Evolutionary conservation across 768 basidiomycete genomes (phyloP).

Genomic region (Leucocoprinus sp.): DNA sequence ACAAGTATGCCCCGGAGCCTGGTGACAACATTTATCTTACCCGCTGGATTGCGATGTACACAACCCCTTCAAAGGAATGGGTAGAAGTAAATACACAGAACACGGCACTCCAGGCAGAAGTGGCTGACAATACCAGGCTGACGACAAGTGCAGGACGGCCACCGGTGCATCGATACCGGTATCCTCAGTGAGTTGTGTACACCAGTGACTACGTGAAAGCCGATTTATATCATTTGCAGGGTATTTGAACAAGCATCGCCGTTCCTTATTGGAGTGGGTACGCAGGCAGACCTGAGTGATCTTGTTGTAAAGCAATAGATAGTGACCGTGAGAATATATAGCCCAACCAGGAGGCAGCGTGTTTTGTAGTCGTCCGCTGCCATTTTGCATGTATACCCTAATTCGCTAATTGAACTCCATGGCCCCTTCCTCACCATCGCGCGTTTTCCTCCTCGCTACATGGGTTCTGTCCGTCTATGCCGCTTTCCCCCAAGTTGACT

Average conservation of each 20-base stretch:
- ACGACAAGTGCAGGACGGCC: slow-evolving; percentile 36
- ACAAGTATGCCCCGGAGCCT: slow-evolving; percentile 62
- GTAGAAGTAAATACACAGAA: slow-evolving; percentile 48
- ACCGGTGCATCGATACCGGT: slow-evolving; percentile 55
- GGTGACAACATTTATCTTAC: slow-evolving; percentile 57
- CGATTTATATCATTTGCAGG: slow-evolving; percentile 28
- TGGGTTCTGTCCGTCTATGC: slow-evolving; percentile 24
- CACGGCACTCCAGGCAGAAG: slow-evolving; percentile 35
- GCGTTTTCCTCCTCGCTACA: slow-evolving; percentile 20
- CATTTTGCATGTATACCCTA: slow-evolving; percentile 12
- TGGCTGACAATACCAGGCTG: slow-evolving; percentile 34
- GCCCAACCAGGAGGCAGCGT: background rate
- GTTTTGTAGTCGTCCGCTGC: slow-evolving; percentile 8
- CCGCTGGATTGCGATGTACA: slow-evolving; percentile 55
- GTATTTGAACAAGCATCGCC: slow-evolving; percentile 52
- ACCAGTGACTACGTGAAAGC: background rate
- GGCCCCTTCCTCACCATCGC: slow-evolving; percentile 17
- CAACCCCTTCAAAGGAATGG: slow-evolving; percentile 48
- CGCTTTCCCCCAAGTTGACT: slow-evolving; percentile 34
- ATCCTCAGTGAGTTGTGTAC: slow-evolving; percentile 55
- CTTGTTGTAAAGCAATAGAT: slow-evolving; percentile 26
- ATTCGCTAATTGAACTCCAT: slow-evolving; percentile 13
- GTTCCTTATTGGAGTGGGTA: slow-evolving; percentile 52
- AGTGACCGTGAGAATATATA: slow-evolving; percentile 11
- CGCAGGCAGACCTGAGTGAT: slow-evolving; percentile 24